A percentile compares a stretch with the other conserved stretches of the same genome.
Conservation (phyloP, 176 grass and related monocot species). For the Lolium multiflorum region DNA sequence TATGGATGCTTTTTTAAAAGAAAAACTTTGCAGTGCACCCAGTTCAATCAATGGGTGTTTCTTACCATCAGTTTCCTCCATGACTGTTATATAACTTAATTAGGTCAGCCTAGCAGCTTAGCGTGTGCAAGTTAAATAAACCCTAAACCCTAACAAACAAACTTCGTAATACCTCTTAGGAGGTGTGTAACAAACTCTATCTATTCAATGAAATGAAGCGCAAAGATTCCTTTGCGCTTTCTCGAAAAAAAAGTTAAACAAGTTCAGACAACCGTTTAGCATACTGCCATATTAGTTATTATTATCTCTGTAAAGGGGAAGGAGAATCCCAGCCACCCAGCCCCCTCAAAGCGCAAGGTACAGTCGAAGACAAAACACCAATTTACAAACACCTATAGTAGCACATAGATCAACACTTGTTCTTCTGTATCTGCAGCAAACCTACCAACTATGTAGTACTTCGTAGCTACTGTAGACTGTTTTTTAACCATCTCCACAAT, state of each 20-base stretch:
- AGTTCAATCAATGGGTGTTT: conserved; percentile 16
- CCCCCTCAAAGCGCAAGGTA: not conserved
- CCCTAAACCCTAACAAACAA: too few relatives aligned
- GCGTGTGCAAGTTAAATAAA: not conserved
- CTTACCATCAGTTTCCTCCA: not conserved
- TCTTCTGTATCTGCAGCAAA: conserved; percentile 20
- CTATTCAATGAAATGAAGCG: too few relatives aligned
- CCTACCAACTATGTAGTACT: not conserved
- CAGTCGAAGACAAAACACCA: too few relatives aligned
- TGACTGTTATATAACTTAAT: not conserved
- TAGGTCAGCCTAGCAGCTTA: conserved; percentile 6
- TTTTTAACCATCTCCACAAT: too few relatives aligned
- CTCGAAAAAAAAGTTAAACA: not conserved
- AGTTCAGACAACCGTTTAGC: conserved; percentile 1
- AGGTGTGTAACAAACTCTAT: too few relatives aligned
- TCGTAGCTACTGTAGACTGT: not conserved
- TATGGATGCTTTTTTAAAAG: not conserved
- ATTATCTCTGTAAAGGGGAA: not conserved
- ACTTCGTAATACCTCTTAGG: too few relatives aligned
- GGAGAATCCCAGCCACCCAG: not conserved
- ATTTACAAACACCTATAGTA: too few relatives aligned
- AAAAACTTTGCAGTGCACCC: not conserved
- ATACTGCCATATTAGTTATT: not conserved
- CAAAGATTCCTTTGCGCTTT: too few relatives aligned
- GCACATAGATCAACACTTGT: conserved; percentile 3